Evolutionary conservation across 1,139 yeast species (phyloP).

Genomic region (Kurtzmaniella quercitrusa): DNA sequence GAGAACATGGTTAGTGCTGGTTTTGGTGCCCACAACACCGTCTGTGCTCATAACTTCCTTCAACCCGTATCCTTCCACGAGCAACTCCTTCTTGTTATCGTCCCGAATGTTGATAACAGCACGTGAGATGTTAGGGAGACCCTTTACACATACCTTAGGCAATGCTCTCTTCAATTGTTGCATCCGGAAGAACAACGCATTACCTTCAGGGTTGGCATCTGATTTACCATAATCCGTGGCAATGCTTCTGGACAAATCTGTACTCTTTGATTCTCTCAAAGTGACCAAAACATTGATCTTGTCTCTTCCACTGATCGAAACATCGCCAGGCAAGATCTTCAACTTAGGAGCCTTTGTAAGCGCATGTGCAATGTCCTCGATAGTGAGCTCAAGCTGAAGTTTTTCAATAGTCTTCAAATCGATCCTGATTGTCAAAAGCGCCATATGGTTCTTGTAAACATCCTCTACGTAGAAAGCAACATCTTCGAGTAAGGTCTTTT

Average conservation of each 20-base stretch:
- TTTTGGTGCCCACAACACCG: conserved; percentile 87
- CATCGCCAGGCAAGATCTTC: conserved; percentile 73
- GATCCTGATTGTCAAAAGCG: conserved; percentile 75
- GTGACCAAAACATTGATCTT: conserved; percentile 73
- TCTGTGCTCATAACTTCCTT: conserved; percentile 97
- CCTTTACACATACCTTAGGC: conserved; percentile 88
- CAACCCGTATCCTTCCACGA: conserved; percentile 97
- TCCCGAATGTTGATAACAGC: conserved; percentile 94
- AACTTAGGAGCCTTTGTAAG: conserved; percentile 82
- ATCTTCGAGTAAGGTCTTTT: conserved; percentile 84
- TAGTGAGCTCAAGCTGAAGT: conserved; percentile 80
- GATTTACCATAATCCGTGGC: conserved; percentile 24
- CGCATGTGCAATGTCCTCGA: conserved; percentile 84
- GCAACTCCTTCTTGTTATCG: conserved; percentile 80
- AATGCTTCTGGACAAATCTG: conserved; percentile 23
- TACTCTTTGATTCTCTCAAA: conserved; percentile 47
- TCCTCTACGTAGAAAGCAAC: conserved; percentile 89
- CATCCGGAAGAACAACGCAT: conserved; percentile 79
- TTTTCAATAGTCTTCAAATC: conserved; percentile 84
- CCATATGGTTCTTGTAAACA: conserved; percentile 77
- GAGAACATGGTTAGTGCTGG: conserved; percentile 85
- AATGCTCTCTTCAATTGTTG: conserved; percentile 82
- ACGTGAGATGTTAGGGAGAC: conserved; percentile 83
- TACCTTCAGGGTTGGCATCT: conserved; percentile 22
- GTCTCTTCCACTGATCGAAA: conserved; percentile 63